Evolutionary conservation across 1,284 basidiomycete genomes (phyloP), one percentile per base, ranked within the genome.

Genomic region (Austroboletus niveus): DNA sequence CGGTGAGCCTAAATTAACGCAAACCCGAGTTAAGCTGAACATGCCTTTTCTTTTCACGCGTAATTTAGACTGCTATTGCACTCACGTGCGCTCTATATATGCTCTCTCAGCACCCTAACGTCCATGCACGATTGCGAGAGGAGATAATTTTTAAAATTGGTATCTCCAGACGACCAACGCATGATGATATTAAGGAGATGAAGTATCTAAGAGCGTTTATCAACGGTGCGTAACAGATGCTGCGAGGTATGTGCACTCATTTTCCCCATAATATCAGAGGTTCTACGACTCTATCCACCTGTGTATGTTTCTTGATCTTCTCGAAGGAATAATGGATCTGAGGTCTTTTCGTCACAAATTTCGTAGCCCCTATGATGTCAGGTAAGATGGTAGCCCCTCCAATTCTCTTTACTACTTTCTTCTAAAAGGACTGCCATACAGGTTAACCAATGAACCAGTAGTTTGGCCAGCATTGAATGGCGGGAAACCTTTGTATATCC

Each of bases 181-280:
- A 76, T 52, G 79, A 81, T 5, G 75, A 81, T 50, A 68, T 84
- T 51, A 68, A 69, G 30, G 72, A 75, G 1, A 79, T 84, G 75
- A 82, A 78, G 59, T 85, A 78, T 53, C 59, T 82, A 11, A 68
- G 78, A 20, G 82, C 82, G 1, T 75, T 84, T n/a, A 75, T 84
- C 44, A 83, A 84, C 54, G 81, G 80, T 81, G 36, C 8, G 71
- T 54, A 12, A 39, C 22, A 24, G 22, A 24, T 20, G 12, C 35
- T 34, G 5, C 17, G 14, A 9, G 20, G 6, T 34, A 14, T 22
- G 11, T 29, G 22, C 34, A 14, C 45, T 55, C 32, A 57, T 43
- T 9, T 45, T 40, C 14, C 46, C 12, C 42, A 22, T 35, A 3
- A 42, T 30, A 40, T 31, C 55, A 80, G 82, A 86, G 65, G 79